Conservation (phyloP, 2,329 filamentous ascomycete genomes). For the Beauveria rudraprayagi region DNA sequence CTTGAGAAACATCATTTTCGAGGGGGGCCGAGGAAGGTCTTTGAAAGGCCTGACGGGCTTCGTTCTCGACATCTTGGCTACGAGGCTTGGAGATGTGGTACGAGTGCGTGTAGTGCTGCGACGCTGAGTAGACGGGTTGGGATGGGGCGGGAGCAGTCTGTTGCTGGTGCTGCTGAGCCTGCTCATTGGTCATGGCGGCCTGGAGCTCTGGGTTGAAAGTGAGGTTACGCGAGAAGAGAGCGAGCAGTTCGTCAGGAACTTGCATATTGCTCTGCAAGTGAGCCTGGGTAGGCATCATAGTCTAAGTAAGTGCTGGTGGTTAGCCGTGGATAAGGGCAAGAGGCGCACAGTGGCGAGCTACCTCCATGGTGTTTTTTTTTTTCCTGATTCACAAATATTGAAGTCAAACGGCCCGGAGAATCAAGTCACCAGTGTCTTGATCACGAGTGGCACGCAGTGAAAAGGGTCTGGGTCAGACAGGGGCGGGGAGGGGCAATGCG, state of each 20-base stretch:
- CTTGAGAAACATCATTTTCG: conserved; percentile 38
- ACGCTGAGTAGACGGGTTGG: conserved; percentile 59
- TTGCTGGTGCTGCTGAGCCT: conserved; percentile 21
- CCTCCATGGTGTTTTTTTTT: conserved; percentile 1
- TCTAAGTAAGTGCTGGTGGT: conserved; percentile 14
- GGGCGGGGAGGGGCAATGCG: neutral
- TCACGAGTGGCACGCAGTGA: neutral
- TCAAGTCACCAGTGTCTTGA: neutral
- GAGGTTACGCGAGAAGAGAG: conserved; percentile 70
- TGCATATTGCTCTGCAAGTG: conserved; percentile 39
- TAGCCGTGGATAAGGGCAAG: neutral
- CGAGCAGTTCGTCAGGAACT: conserved; percentile 73
- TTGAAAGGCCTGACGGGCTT: conserved; percentile 26
- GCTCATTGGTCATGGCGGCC: conserved; percentile 17
- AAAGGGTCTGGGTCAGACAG: neutral
- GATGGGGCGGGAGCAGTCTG: conserved; percentile 11
- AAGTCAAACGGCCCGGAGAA: neutral
- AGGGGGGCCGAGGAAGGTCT: conserved; percentile 44
- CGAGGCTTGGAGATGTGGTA: conserved; percentile 44
- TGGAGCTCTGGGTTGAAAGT: conserved; percentile 45
- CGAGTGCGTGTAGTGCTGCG: conserved; percentile 79
- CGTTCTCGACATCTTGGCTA: conserved; percentile 20
- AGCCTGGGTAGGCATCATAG: conserved; percentile 34
- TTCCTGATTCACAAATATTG: neutral
- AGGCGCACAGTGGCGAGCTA: neutral